Evolutionary conservation across 164 flowering plant genomes (phyloP).

Genomic region (Vitis riparia): DNA sequence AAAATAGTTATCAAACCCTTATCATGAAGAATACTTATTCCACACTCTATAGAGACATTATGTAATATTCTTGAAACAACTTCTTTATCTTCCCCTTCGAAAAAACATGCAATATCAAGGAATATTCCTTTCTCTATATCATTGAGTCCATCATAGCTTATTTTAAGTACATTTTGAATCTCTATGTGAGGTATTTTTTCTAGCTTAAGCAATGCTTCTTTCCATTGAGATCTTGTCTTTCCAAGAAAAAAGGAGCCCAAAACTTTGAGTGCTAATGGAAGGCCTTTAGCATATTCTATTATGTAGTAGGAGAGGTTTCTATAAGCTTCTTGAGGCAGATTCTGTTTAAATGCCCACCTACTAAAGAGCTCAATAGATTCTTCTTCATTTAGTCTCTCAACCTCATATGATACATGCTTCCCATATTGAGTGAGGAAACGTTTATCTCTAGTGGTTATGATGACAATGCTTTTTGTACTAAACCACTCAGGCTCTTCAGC

Average conservation of each 20-base stretch:
- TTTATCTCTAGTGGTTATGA: constrained; percentile 14
- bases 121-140: constrained; percentile 3
- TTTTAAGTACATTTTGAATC: not conserved
- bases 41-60: not conserved
- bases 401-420: not conserved
- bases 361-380: constrained; percentile 10
- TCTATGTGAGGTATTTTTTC: not conserved
- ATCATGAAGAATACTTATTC: not conserved
- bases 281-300: not conserved
- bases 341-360: constrained; percentile 5
- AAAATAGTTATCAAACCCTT: not conserved
- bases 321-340: constrained; percentile 3
- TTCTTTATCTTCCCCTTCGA: constrained; percentile 7
- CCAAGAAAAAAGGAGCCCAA: constrained; percentile 9
- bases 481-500: not conserved
- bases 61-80: not conserved
- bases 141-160: constrained; percentile 8
- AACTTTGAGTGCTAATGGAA: constrained; percentile 18
- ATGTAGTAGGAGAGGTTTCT: not conserved
- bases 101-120: constrained; percentile 16
- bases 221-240: not conserved
- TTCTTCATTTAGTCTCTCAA: not conserved
- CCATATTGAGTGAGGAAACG: not conserved
- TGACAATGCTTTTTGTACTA: constrained; percentile 8
- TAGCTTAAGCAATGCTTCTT: not conserved